Evolutionary conservation across 1,284 basidiomycete genomes (phyloP), one percentile per base, ranked within the genome.

Genomic region (Papiliotrema fonsecae): DNA sequence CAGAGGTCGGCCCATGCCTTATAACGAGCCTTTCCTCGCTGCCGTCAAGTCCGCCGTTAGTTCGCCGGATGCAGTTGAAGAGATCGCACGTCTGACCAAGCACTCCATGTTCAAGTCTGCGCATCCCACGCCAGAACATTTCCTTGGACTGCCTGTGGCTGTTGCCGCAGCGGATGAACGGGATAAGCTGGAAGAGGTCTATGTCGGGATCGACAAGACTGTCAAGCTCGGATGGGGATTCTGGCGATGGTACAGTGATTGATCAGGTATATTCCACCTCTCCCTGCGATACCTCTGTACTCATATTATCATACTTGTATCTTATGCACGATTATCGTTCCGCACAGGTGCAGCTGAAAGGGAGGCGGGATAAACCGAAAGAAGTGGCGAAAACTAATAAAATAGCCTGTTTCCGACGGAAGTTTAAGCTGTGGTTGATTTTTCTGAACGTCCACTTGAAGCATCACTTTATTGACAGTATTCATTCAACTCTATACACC

Each of bases 71-170:
- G 52, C 61, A 2, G 25, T 60, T 3, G 43, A 56, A 21, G 50
- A 56, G 1, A 42, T 62, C 43, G 32, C 32, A 22, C 43, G 51
- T 24, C 57, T 73, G 19, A 55, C 65, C 49, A 32, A 49, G 18
- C 63, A 72, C 45, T 61, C 65, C 2, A 19, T 56, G 7, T 73
- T 64, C 56, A 61, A 61, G 48, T 21, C 47, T 6, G 69, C 73
- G 10, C 71, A 73, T 54, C 73, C 73, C 0, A 67, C 69, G 3
- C 61, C 66, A 3, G 73, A 74, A 51, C 73, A 74, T 54, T 57
- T 73, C 18, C 55, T 68, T 7, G 71, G 71, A 2, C 42, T 73
- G 9, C 57, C 65, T 19, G 69, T 73, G 1, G 60, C 66, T 21
- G 55, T 65, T 1, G 70, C 58, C 1, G 70, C 70, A 0, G 54